These are phyloP conservation scores for Starmera quercuum DNA, from an alignment of 805 yeast genomes.

Conservation along the genomic window DNA sequence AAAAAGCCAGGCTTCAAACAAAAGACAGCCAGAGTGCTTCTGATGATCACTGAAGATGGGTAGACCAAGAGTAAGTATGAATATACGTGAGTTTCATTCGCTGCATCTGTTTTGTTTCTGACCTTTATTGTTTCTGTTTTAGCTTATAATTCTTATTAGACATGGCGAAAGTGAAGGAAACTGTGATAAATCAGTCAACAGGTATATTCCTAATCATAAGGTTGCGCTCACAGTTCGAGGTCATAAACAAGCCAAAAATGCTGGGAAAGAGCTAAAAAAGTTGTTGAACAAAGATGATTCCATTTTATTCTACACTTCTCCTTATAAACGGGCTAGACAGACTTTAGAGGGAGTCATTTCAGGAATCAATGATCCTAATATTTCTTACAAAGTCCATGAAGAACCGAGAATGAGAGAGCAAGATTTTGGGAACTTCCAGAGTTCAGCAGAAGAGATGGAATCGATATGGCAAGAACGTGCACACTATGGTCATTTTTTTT, in stretches of 20 bases:
- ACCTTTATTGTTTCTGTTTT: not conserved
- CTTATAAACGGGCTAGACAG: slow-evolving; percentile 77
- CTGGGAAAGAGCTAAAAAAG: slow-evolving; percentile 45
- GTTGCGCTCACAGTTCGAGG: slow-evolving; percentile 71
- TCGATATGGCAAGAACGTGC: slow-evolving; percentile 79
- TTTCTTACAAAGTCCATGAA: slow-evolving; percentile 57
- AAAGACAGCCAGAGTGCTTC: too few species aligned
- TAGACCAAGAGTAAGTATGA: slow-evolving; percentile 32
- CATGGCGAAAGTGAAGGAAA: slow-evolving; percentile 95
- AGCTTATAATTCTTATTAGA: slow-evolving; percentile 67
- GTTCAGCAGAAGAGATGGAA: slow-evolving; percentile 68
- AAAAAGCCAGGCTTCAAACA: too few species aligned
- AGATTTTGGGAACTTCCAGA: slow-evolving; percentile 91
- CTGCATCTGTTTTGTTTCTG: not conserved
- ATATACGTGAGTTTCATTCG: too few species aligned
- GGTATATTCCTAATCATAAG: slow-evolving; percentile 71
- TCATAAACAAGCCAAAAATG: slow-evolving; percentile 50
- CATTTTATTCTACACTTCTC: slow-evolving; percentile 79
- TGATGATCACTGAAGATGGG: slow-evolving; percentile 26
- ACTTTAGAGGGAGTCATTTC: slow-evolving; percentile 66
- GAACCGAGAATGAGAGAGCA: slow-evolving; percentile 93
- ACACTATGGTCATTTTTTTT: slow-evolving; percentile 81
- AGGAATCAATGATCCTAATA: slow-evolving; percentile 35
- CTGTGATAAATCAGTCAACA: slow-evolving; percentile 73
- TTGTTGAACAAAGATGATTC: slow-evolving; percentile 41